These are phyloP conservation scores for Oxytropis ochrocephala DNA, from an alignment of 306 rosid genomes.

Conservation along the genomic window DNA sequence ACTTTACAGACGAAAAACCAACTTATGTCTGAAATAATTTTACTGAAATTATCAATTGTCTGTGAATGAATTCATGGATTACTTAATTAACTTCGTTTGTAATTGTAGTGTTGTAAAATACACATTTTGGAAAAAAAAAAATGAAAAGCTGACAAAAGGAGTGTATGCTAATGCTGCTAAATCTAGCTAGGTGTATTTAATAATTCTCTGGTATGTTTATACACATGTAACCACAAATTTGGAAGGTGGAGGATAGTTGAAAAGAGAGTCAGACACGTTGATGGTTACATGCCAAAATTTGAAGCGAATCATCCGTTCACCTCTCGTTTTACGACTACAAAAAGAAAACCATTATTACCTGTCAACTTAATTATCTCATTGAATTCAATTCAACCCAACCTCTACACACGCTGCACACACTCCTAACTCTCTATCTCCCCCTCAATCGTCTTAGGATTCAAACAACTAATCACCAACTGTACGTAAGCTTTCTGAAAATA, in stretches of 20 bases:
- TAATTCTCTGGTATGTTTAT: too few species aligned
- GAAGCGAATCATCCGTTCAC: slow-evolving; percentile 20
- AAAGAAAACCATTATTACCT: background rate
- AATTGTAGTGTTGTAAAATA: too few species aligned
- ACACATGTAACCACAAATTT: background rate
- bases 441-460: background rate
- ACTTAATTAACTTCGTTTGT: too few species aligned
- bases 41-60: too few species aligned
- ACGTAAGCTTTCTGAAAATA: background rate
- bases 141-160: too few species aligned
- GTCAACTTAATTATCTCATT: background rate
- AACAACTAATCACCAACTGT: background rate
- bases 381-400: background rate
- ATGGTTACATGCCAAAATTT: slow-evolving; percentile 10
- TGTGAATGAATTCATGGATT: too few species aligned
- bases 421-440: background rate
- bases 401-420: background rate
- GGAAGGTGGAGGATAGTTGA: background rate
- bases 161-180: too few species aligned
- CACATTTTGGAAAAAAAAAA: too few species aligned
- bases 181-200: too few species aligned
- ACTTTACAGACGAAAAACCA: too few species aligned
- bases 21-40: too few species aligned
- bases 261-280: background rate
- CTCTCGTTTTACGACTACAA: background rate